Conservation (phyloP, 768 basidiomycete genomes). For the Lactarius hatsudake region DNA sequence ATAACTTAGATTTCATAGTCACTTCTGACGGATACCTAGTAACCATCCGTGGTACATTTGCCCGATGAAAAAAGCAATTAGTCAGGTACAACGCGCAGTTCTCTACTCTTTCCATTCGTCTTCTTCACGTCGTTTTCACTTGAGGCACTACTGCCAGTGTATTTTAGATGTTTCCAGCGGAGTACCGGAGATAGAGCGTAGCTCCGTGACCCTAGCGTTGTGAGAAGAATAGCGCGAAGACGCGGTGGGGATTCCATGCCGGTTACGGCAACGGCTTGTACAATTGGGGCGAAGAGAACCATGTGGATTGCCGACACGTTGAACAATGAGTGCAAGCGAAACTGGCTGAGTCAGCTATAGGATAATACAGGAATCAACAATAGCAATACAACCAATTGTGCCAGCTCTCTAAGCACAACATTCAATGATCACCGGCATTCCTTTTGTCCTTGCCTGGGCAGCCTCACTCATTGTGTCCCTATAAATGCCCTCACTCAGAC, state of each 20-base stretch:
- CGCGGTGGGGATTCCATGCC: conserved; percentile 29
- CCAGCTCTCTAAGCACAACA: too few relatives aligned
- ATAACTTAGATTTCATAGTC: conserved; percentile 57
- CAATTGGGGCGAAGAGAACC: neutral
- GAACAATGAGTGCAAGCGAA: neutral
- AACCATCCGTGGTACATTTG: conserved; percentile 59
- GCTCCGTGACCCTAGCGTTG: conserved; percentile 44
- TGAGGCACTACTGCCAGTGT: conserved; percentile 47
- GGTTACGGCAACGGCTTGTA: conserved; percentile 53
- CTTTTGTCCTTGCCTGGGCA: neutral
- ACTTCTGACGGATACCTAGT: conserved; percentile 64
- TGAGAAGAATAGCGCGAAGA: conserved; percentile 52
- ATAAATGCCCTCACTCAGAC: neutral
- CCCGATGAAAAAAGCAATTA: conserved; percentile 41
- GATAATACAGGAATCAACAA: too few relatives aligned
- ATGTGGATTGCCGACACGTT: neutral
- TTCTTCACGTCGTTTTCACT: conserved; percentile 47
- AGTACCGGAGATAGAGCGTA: conserved; percentile 64
- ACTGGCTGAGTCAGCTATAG: too few relatives aligned
- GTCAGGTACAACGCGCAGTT: neutral
- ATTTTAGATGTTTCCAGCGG: neutral
- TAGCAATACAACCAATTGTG: too few relatives aligned
- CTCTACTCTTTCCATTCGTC: conserved; percentile 71
- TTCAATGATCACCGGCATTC: too few relatives aligned
- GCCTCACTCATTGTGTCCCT: neutral